These are phyloP conservation scores for Xylariaceae sp. DNA, from an alignment of 2,329 filamentous ascomycete genomes.

Conservation along the genomic window DNA sequence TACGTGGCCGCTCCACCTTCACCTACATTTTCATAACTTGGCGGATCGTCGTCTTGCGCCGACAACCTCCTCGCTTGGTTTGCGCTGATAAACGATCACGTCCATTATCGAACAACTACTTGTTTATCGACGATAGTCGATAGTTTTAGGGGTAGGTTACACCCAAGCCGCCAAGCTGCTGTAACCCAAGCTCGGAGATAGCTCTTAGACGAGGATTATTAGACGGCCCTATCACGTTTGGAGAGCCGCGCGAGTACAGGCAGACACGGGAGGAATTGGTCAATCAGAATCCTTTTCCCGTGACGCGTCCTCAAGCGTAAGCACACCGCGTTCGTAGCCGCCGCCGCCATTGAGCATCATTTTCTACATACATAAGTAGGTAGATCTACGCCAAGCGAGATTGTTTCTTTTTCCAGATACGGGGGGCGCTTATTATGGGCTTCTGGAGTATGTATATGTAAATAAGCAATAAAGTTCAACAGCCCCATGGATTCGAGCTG, in stretches of 20 bases:
- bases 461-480: no score
- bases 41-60: background rate
- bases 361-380: no score
- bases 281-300: slow-evolving; percentile 1
- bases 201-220: background rate
- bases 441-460: background rate
- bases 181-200: background rate
- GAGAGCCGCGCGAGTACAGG: background rate
- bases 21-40: background rate
- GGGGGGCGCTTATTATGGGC: background rate
- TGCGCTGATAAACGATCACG: background rate
- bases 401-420: slow-evolving; percentile 6
- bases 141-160: no score
- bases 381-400: slow-evolving; percentile 22
- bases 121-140: background rate
- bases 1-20: background rate
- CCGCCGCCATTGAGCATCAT: slow-evolving; percentile 18
- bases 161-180: no score
- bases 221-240: background rate
- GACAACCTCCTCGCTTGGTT: no score
- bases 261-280: background rate
- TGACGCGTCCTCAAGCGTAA: background rate
- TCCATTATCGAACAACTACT: background rate
- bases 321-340: no score
- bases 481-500: background rate